phyloP scores from a whole-genome alignment of 805 yeast genomes.

The Candida tibetensis region DNA sequence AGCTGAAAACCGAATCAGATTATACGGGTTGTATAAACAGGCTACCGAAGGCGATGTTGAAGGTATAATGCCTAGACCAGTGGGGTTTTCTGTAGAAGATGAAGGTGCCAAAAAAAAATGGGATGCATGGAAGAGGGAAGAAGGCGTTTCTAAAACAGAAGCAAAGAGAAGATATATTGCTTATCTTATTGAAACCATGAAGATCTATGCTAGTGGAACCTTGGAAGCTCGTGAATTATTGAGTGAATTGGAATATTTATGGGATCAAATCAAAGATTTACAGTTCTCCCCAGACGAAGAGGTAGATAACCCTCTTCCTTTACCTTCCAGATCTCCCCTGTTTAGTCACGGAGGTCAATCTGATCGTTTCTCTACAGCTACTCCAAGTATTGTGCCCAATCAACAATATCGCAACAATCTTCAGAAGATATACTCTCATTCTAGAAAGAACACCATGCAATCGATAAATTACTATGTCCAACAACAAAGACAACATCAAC shows the following conservation, averaged over 20 bases:
- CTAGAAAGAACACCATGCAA: slow-evolving; percentile 36
- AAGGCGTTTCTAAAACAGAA: slow-evolving; percentile 63
- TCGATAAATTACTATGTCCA: slow-evolving; percentile 36
- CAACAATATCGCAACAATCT: slow-evolving; percentile 34
- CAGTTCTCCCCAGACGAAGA: slow-evolving; percentile 33
- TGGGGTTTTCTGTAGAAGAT: slow-evolving; percentile 58
- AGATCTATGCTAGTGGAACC: slow-evolving; percentile 63
- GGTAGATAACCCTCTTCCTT: slow-evolving; percentile 19
- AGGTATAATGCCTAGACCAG: slow-evolving; percentile 64
- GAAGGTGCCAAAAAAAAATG: slow-evolving; percentile 70
- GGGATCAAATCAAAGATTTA: slow-evolving; percentile 67
- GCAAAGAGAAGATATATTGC: slow-evolving; percentile 73
- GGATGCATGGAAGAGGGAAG: slow-evolving; percentile 82
- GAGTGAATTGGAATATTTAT: slow-evolving; percentile 64
- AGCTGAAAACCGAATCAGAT: slow-evolving; percentile 58
- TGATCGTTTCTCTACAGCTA: slow-evolving; percentile 36
- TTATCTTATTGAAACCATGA: slow-evolving; percentile 70
- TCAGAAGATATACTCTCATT: slow-evolving; percentile 43
- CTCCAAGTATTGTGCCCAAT: slow-evolving; percentile 27
- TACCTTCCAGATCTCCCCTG: slow-evolving; percentile 36
- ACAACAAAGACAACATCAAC: slow-evolving; percentile 27
- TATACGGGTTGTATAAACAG: slow-evolving; percentile 84
- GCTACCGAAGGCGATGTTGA: slow-evolving; percentile 85
- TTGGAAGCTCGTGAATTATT: slow-evolving; percentile 63
- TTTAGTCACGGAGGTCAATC: slow-evolving; percentile 28